phyloP scores from a whole-genome alignment of 1,139 yeast genomes.

The Candida glucosophila region DNA sequence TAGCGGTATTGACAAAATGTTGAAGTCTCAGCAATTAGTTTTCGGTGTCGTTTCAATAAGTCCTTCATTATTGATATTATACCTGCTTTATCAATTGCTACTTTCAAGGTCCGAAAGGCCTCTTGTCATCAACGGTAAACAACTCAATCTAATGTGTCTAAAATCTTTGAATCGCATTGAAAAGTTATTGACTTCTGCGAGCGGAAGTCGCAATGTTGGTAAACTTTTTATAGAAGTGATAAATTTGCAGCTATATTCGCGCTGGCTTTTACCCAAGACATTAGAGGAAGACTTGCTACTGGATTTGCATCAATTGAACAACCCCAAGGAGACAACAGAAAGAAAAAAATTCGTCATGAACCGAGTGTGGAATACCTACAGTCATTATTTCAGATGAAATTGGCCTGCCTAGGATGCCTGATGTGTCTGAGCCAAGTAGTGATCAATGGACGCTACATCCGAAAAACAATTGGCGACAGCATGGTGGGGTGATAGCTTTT shows the following conservation, averaged over 20 bases:
- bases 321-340: slow-evolving; percentile 15
- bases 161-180: slow-evolving; percentile 52
- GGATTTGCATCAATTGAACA: slow-evolving; percentile 47
- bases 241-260: slow-evolving; percentile 42
- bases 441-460: too few species aligned
- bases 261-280: slow-evolving; percentile 36
- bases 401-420: too few species aligned
- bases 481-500: too few species aligned
- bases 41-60: slow-evolving; percentile 86
- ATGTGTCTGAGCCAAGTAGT: too few species aligned
- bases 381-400: slow-evolving; percentile 25
- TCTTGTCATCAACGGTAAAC: slow-evolving; percentile 30
- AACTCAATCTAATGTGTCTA: slow-evolving; percentile 35
- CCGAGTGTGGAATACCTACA: slow-evolving; percentile 51
- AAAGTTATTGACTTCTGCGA: slow-evolving; percentile 31
- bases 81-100: slow-evolving; percentile 24
- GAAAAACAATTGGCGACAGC: too few species aligned
- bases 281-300: slow-evolving; percentile 43
- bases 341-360: slow-evolving; percentile 36
- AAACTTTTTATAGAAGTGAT: slow-evolving; percentile 49
- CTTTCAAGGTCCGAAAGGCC: slow-evolving; percentile 23
- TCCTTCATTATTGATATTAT: slow-evolving; percentile 62
- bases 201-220: slow-evolving; percentile 28
- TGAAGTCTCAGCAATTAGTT: slow-evolving; percentile 85
- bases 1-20: slow-evolving; percentile 79